phyloP scores from a whole-genome alignment of 495 filamentous ascomycete genomes.

The Xylaria scruposa region DNA sequence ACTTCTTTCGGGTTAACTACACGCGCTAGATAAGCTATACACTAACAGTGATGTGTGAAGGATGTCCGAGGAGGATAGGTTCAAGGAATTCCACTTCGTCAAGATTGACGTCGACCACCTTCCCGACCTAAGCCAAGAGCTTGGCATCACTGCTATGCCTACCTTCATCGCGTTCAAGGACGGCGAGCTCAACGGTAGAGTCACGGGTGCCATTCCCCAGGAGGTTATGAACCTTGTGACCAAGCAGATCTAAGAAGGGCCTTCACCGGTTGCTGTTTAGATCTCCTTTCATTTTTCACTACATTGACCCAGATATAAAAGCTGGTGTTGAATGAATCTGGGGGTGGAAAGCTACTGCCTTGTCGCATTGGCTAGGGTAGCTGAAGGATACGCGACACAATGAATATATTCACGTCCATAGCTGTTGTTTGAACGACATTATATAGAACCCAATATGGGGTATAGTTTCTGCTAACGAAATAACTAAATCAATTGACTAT shows the following conservation, averaged over 20 bases:
- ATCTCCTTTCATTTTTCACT: neutral
- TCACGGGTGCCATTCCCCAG: slow-evolving; percentile 82
- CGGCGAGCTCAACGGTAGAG: slow-evolving; percentile 68
- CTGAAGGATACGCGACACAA: neutral
- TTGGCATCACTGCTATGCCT: slow-evolving; percentile 92
- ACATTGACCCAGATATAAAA: neutral
- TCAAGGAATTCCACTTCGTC: slow-evolving; percentile 69
- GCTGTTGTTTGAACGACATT: neutral
- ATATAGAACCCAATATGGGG: neutral
- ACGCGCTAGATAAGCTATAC: slow-evolving; percentile 21
- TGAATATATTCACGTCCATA: neutral
- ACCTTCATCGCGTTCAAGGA: slow-evolving; percentile 88
- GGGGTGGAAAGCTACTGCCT: neutral
- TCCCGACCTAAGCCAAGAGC: slow-evolving; percentile 75
- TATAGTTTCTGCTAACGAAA: neutral
- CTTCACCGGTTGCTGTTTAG: neutral
- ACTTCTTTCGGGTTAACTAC: neutral
- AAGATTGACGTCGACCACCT: slow-evolving; percentile 94
- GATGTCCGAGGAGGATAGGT: slow-evolving; percentile 32
- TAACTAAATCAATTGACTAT: neutral
- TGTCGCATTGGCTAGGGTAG: neutral
- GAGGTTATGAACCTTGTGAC: slow-evolving; percentile 64
- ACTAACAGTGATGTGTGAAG: slow-evolving; percentile 14
- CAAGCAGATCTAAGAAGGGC: slow-evolving; percentile 21
- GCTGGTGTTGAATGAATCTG: neutral